Base-by-base conservation (phyloP, 176 grass and related monocot genomes). In the Poa annua region DNA sequence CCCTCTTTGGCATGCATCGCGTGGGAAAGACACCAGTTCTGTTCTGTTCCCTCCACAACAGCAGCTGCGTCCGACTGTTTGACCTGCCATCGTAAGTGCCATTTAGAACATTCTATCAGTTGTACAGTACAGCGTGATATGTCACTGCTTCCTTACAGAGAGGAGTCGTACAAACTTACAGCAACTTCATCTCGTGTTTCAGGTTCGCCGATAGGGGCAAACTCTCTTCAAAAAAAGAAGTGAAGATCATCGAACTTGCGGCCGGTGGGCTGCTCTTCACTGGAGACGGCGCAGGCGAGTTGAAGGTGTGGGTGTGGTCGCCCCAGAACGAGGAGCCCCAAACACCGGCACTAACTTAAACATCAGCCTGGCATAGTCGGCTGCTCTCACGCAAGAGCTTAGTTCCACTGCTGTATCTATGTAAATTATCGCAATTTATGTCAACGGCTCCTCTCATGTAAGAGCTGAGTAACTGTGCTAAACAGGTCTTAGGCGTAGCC, bases 81-180 rank as follows among this genome's bases (percentile, higher is more conserved):
- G 59, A 80, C 53, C 69, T 90, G n/a, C 67, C 85, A 65, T 88
- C 85, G 91, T 93, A 80, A 88, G 85, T 85, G 20, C 20, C 39
- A 83, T 14, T 14, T 42, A 49, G 4, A 50, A 53, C 41, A 42
- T 22, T 15, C 15, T 26, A 0, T 39, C 26, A 17, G 34, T 33
- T 21, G 16, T 36, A 4, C 12, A 14, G 64, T 51, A 22, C 50
- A 24, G 0, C 17, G 32, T 66, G 33, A 8, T 19, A 19, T 10
- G 49, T 15, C 35, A 41, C 22, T 6, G 33, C 19, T 84, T 47
- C 55, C 26, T 34, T 48, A 39, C 57, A 38, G 81, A 38, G 67
- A 74, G 16, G 7, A 77, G 20, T 11, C 64, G 4, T 6, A 49
- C 15, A 36, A 25, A 10, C 42, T 15, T 11, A 5, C 21, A 49